Evolutionary conservation across 1,139 yeast genomes (phyloP).

Genomic region (Saccharomycopsis hybrid): DNA sequence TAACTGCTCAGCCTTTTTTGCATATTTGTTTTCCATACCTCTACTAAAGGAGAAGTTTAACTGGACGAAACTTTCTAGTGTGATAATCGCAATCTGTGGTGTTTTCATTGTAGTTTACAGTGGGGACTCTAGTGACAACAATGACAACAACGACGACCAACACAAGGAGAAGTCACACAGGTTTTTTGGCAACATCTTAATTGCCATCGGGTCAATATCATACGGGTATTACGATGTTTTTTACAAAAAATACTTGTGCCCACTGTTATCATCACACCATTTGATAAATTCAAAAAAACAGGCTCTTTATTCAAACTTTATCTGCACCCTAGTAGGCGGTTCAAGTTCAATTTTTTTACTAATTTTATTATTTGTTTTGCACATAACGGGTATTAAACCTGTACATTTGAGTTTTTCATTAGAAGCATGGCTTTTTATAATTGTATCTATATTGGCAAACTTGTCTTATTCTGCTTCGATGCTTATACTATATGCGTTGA

Average conservation of each 20-base stretch:
- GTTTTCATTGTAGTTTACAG: conserved; percentile 77
- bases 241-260: conserved; percentile 71
- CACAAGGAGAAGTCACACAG: conserved; percentile 52
- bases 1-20: conserved; percentile 85
- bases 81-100: conserved; percentile 63
- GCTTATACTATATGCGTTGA: conserved; percentile 72
- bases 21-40: conserved; percentile 78
- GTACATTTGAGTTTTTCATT: conserved; percentile 26
- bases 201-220: conserved; percentile 70
- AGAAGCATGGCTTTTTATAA: conserved; percentile 38
- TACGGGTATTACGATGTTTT: conserved; percentile 84
- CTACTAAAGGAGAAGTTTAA: conserved; percentile 58
- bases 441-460: conserved; percentile 53
- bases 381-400: conserved; percentile 51
- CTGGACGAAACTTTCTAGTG: conserved; percentile 62
- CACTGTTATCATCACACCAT: conserved; percentile 42
- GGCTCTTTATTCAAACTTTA: conserved; percentile 37
- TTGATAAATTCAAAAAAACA: conserved; percentile 9
- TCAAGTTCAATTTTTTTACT: conserved; percentile 47
- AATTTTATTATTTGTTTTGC: conserved; percentile 44
- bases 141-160: too few species aligned
- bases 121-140: too few species aligned
- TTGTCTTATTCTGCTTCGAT: conserved; percentile 67
- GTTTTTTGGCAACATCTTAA: conserved; percentile 63
- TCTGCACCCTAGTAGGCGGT: conserved; percentile 53